phyloP scores from a whole-genome alignment of 805 yeast genomes.

The Schizosaccharomyces japonicus region DNA sequence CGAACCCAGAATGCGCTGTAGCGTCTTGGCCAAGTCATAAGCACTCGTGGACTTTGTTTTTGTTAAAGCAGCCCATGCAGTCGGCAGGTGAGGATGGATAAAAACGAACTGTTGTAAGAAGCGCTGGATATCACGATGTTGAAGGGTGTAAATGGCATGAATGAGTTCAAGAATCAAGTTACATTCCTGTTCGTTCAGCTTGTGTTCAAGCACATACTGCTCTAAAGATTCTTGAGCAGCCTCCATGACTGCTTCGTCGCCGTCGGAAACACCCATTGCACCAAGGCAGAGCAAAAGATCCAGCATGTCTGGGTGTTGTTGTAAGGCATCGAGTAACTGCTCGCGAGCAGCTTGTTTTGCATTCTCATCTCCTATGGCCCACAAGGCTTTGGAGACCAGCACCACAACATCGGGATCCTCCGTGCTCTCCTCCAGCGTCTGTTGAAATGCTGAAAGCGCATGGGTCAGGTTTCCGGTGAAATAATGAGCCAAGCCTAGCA shows the following conservation, averaged over 20 bases:
- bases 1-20: not conserved
- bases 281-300: constrained; percentile 52
- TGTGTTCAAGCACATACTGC: not conserved
- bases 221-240: constrained; percentile 27
- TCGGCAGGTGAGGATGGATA: not conserved
- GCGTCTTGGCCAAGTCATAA: not conserved
- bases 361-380: constrained; percentile 51
- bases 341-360: constrained; percentile 66
- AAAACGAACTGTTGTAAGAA: not conserved
- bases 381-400: constrained; percentile 54
- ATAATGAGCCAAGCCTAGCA: constrained; percentile 48
- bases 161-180: not conserved
- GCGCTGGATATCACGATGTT: not conserved
- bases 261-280: constrained; percentile 44
- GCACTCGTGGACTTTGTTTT: not conserved
- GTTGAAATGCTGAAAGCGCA: constrained; percentile 43
- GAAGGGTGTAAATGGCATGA: not conserved
- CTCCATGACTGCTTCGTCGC: constrained; percentile 30
- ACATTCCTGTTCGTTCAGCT: not conserved
- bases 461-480: constrained; percentile 37
- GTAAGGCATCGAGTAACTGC: constrained; percentile 46
- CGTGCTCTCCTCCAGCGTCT: constrained; percentile 32
- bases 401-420: constrained; percentile 45
- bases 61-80: not conserved
- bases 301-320: constrained; percentile 39